Evolutionary conservation across 1,284 basidiomycete genomes (phyloP).

Genomic region (Stereum hirsutum): DNA sequence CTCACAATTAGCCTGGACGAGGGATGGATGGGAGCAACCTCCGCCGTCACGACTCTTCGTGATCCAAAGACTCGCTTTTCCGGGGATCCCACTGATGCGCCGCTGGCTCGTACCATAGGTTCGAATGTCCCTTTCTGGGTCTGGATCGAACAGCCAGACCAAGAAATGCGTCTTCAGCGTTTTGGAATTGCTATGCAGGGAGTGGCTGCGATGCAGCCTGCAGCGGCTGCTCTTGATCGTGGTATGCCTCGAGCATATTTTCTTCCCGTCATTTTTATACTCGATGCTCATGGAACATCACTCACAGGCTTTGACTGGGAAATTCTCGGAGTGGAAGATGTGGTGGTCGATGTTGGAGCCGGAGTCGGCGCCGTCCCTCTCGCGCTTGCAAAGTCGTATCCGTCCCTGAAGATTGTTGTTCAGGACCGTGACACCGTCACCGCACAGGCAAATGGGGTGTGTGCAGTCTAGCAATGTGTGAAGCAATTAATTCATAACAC

Average conservation of each 20-base stretch:
- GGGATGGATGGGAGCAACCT: not conserved
- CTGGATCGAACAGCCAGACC: not conserved
- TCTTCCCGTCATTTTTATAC: too few species aligned
- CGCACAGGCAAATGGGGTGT: not conserved
- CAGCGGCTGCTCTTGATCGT: not conserved
- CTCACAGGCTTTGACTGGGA: not conserved
- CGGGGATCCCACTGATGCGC: not conserved
- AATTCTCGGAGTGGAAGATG: not conserved
- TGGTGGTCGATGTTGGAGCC: slow-evolving; percentile 1
- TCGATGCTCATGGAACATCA: too few species aligned
- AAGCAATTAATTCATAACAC: not conserved
- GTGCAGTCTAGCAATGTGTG: not conserved
- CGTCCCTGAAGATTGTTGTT: not conserved
- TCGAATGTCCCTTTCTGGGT: not conserved
- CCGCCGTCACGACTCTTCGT: not conserved
- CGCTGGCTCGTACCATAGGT: not conserved
- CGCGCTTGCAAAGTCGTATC: not conserved
- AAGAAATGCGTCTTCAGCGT: not conserved
- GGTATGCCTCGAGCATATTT: too few species aligned
- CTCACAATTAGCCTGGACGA: not conserved
- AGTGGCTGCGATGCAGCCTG: not conserved
- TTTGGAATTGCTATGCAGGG: not conserved
- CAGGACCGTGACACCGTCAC: not conserved
- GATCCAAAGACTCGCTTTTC: not conserved
- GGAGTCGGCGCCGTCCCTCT: not conserved